Conservation (phyloP, 2,329 filamentous ascomycete genomes). For the Spiromastix sp. region DNA sequence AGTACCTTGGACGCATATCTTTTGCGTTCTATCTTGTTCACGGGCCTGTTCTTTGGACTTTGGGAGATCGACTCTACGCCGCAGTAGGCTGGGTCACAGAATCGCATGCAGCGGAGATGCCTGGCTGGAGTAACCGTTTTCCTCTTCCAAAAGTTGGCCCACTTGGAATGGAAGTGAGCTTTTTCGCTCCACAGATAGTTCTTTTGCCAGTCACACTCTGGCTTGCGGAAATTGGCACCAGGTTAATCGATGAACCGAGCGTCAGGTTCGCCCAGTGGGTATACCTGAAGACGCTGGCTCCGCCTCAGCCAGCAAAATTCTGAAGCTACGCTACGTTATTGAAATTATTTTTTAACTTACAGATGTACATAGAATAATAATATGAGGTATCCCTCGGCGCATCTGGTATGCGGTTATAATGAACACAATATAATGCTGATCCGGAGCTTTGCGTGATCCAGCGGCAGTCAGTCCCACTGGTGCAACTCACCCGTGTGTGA, state of each 20-base stretch:
- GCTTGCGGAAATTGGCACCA: conserved; percentile 47
- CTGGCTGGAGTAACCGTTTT: conserved; percentile 47
- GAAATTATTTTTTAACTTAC: no score
- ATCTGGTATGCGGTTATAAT: no score
- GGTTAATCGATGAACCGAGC: conserved; percentile 48
- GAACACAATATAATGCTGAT: conserved; percentile 4
- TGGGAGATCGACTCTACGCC: conserved; percentile 55
- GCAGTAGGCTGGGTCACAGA: conserved; percentile 47
- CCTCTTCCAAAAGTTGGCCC: conserved; percentile 47
- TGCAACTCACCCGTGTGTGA: no score
- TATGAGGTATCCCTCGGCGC: no score
- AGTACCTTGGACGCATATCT: conserved; percentile 38
- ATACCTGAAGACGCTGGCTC: conserved; percentile 40
- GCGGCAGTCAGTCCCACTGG: no score
- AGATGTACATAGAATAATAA: no score
- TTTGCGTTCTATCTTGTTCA: conserved; percentile 47
- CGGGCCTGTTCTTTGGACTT: conserved; percentile 48
- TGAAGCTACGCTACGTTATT: no score
- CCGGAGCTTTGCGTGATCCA: no score
- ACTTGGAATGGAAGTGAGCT: conserved; percentile 50
- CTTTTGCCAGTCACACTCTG: conserved; percentile 51
- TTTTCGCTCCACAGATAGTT: conserved; percentile 50
- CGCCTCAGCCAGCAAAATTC: no score
- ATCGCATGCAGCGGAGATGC: conserved; percentile 41
- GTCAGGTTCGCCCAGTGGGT: conserved; percentile 49